Base-by-base conservation (phyloP, 2,329 filamentous ascomycete genomes). In the Aspergillus sp. region DNA sequence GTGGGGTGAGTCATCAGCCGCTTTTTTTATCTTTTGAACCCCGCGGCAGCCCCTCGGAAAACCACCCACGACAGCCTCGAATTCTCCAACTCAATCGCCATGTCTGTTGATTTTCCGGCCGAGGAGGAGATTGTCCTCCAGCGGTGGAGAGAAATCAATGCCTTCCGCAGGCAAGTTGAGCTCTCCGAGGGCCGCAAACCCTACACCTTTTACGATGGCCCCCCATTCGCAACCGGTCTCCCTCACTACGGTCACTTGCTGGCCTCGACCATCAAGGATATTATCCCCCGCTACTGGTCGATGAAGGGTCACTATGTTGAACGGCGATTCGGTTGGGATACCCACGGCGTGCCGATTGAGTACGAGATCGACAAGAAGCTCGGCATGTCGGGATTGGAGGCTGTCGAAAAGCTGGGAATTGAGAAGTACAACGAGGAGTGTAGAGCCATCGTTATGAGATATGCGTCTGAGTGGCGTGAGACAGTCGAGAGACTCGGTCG, bases 311-410 rank as follows among this genome's bases (percentile, higher is more conserved):
- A 84, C 65, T 86, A 95, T 73, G 90, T 96, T 45, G 88, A 93
- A 74, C 82, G 91, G 55, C 81, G 90, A 50, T 96, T 96, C 58
- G 91, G 91, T 46, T 96, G 91, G 91, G 91, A 96, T 66, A 89
- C 90, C 1, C 91, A 96, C 65, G 91, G 91, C 52, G 78, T 97
- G 46, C 91, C 91, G 13, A 93, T 97, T 58, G 91, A 97, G 74
- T 88, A 95, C 68, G 91, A 96, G 72, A 96, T 96, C 63, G 91
- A 96, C 76, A 96, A 96, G 79, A 91, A 91, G 71, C 77, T 95
- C 55, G 87, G 88, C 37, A 90, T 95, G 63, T 88, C 87, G 56
- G 88, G 89, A 47, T 86, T 88, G 66, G 86, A 90, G 56, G 90
- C 90, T 4, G 90, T 97, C 38, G 81, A 85, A 72, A 79, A 94